phyloP scores from a whole-genome alignment of 2,329 filamentous ascomycete genomes.

The Anthostomella pinea region DNA sequence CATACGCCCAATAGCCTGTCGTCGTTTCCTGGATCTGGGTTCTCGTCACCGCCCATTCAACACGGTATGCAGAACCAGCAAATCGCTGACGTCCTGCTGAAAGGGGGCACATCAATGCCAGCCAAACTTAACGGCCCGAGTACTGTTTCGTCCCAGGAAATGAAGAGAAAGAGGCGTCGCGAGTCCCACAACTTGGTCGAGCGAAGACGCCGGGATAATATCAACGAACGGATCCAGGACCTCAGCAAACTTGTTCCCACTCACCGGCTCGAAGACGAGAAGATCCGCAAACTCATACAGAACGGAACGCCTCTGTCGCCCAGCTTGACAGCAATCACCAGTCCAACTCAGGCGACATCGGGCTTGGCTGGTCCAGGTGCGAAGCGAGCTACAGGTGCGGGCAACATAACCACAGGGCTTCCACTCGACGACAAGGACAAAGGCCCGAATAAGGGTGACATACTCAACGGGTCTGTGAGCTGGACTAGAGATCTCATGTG shows the following conservation, averaged over 20 bases:
- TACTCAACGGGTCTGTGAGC: constrained; percentile 92
- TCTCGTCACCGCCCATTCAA: constrained; percentile 78
- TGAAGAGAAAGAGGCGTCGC: constrained; percentile 84
- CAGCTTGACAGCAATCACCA: constrained; percentile 67
- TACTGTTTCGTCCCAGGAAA: constrained; percentile 77
- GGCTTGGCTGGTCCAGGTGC: constrained; percentile 82
- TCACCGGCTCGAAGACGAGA: constrained; percentile 94
- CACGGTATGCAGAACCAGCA: constrained; percentile 67
- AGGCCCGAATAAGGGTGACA: constrained; percentile 97
- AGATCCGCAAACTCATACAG: constrained; percentile 89
- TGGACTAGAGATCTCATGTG: constrained; percentile 99
- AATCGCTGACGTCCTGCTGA: constrained; percentile 86
- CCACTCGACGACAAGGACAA: constrained; percentile 98
- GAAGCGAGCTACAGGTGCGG: constrained; percentile 71
- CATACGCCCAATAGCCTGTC: constrained; percentile 79
- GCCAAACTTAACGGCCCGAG: constrained; percentile 66
- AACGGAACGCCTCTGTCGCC: constrained; percentile 90
- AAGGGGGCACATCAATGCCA: constrained; percentile 84
- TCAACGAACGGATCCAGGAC: constrained; percentile 97
- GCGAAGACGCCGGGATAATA: constrained; percentile 91
- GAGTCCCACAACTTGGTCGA: constrained; percentile 98
- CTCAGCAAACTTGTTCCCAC: constrained; percentile 88
- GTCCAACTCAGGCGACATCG: constrained; percentile 76
- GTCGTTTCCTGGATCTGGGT: constrained; percentile 85
- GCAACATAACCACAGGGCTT: constrained; percentile 87